Evolutionary conservation across 192 early-diverging fungal genomes (phyloP).

Genomic region (Podila clonocystis): DNA sequence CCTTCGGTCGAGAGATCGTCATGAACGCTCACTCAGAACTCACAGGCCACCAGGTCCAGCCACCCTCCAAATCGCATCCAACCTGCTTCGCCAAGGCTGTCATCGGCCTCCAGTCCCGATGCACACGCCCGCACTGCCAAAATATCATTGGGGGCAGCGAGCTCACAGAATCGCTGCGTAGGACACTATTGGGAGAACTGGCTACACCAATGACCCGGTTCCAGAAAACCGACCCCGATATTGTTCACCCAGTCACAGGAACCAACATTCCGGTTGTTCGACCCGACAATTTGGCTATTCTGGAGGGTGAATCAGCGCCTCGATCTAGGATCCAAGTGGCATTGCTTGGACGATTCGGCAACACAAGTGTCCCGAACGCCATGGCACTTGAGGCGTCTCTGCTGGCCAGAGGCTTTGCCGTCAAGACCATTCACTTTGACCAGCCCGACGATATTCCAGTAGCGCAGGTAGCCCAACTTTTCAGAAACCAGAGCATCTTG

Average conservation of each 20-base stretch:
- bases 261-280: slow-evolving; percentile 14
- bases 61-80: slow-evolving; percentile 33
- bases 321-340: slow-evolving; percentile 38
- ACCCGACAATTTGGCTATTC: slow-evolving; percentile 4
- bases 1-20: slow-evolving; percentile 37
- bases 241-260: slow-evolving; percentile 27
- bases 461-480: slow-evolving; percentile 38
- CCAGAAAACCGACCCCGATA: slow-evolving; percentile 33
- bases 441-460: slow-evolving; percentile 18
- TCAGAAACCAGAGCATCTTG: slow-evolving; percentile 32
- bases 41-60: slow-evolving; percentile 13
- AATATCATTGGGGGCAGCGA: slow-evolving; percentile 41
- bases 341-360: slow-evolving; percentile 42
- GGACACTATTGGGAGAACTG: slow-evolving; percentile 10
- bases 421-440: slow-evolving; percentile 42
- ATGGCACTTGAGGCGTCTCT: slow-evolving; percentile 32
- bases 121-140: slow-evolving; percentile 38
- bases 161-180: slow-evolving; percentile 18
- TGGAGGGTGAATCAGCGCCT: slow-evolving; percentile 31
- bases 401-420: slow-evolving; percentile 43
- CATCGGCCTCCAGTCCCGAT: slow-evolving; percentile 40
- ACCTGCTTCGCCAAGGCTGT: slow-evolving; percentile 46
- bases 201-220: slow-evolving; percentile 31
- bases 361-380: slow-evolving; percentile 47
- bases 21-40: slow-evolving; percentile 4